Percentiles rank a stretch among this genome's conserved stretches.
Conservation (phyloP, 495 filamentous ascomycete genomes). For the Cairneyella variabilis region DNA sequence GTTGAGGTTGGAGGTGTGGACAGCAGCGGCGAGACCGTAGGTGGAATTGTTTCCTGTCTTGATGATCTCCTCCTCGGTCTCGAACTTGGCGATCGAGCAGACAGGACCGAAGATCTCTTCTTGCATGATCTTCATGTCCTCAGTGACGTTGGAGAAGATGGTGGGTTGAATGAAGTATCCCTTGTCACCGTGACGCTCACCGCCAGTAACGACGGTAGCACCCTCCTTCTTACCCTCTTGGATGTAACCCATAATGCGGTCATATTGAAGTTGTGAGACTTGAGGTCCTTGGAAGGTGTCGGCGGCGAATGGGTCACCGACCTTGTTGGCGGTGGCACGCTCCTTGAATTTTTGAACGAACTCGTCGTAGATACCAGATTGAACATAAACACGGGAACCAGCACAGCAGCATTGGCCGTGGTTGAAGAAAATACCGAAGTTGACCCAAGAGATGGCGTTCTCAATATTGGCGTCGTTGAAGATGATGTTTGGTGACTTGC, state of each 20-base stretch:
- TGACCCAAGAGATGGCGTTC: conserved; percentile 94
- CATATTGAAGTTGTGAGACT: conserved; percentile 90
- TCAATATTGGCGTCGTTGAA: conserved; percentile 96
- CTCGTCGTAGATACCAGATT: conserved; percentile 94
- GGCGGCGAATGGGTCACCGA: conserved; percentile 85
- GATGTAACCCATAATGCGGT: conserved; percentile 98
- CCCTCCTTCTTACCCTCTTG: conserved; percentile 82
- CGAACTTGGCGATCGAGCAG: conserved; percentile 91
- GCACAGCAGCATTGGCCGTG: conserved; percentile 99
- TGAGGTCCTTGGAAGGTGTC: conserved; percentile 98
- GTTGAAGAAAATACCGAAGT: conserved; percentile 99
- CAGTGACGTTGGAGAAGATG: conserved; percentile 85
- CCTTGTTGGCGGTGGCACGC: conserved; percentile 74
- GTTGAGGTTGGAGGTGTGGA: conserved; percentile 92
- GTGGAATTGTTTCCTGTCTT: conserved; percentile 73
- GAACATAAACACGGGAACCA: conserved; percentile 92
- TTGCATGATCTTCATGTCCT: conserved; percentile 97
- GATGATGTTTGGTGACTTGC: conserved; percentile 97
- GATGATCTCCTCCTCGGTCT: conserved; percentile 81
- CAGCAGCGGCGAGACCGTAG: conserved; percentile 86
- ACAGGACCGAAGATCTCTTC: conserved; percentile 99
- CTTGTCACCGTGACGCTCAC: conserved; percentile 81
- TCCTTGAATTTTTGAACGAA: conserved; percentile 86
- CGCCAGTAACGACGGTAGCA: conserved; percentile 80
- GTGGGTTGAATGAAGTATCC: conserved; percentile 99